These are phyloP conservation scores for Aureobasidium melanogenum DNA, from an alignment of 2,329 filamentous ascomycete species.

Conservation along the genomic window DNA sequence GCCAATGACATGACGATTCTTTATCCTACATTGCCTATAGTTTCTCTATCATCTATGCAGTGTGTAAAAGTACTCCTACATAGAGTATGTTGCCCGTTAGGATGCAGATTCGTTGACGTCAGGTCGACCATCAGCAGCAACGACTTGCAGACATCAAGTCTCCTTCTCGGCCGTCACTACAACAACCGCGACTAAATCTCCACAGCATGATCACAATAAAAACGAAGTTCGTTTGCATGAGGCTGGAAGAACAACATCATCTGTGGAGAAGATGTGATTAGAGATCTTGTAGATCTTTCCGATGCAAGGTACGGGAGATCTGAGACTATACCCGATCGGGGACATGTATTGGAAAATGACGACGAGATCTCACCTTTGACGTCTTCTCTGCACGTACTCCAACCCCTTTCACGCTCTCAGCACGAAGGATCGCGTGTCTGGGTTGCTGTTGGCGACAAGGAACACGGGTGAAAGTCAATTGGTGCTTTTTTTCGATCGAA, in stretches of 20 bases:
- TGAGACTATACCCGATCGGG: not conserved
- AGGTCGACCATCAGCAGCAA: not conserved
- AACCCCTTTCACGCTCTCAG: not conserved
- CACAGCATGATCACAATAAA: not conserved
- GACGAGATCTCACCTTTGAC: not conserved
- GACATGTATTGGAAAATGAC: not conserved
- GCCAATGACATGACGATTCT: not conserved
- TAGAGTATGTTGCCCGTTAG: not conserved
- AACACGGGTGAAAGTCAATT: not conserved
- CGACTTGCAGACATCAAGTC: not conserved
- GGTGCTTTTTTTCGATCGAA: not conserved
- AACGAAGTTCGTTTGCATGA: not conserved
- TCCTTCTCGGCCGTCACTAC: not conserved
- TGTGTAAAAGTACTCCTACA: not conserved
- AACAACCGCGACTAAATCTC: not conserved
- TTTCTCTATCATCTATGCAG: not conserved
- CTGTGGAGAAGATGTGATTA: not conserved
- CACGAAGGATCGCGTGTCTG: not conserved
- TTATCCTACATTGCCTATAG: not conserved
- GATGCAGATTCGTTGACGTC: not conserved
- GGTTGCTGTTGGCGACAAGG: not conserved
- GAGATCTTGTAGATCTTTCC: not conserved
- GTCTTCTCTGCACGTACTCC: not conserved
- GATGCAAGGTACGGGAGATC: slow-evolving; percentile 1
- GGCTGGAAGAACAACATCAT: not conserved